Base-by-base conservation (phyloP, 179 eudicot genomes). In the Spergularia azorica region DNA sequence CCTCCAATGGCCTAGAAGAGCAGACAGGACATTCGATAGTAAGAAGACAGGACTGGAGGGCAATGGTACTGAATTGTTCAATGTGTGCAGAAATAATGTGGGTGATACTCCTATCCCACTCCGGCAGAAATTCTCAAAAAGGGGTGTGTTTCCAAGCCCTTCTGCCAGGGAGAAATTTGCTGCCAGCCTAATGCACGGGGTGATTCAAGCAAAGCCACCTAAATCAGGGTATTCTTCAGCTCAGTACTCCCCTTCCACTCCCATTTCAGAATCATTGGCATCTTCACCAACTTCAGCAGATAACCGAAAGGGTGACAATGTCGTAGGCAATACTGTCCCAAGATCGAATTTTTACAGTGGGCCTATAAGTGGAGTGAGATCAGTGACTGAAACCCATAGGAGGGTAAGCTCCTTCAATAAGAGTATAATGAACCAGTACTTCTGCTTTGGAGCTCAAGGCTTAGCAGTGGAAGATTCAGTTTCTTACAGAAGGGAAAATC, bases 391-490 rank as follows among this genome's bases (percentile, higher is more conserved):
- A 41, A 86, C 68, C 66, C 82, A 78, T 26, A 72, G 79, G 43
- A 81, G 85, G 73, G 75, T 21, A 4, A 79, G 86, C 36, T 86
- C 94, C 0, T 84, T 87, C 21, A 89, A 86, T 64, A 84, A 86
- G 85, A 85, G 83, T 74, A 61, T 83, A 82, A 88, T 94, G 94
- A 92, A 92, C 69, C 91, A 84, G 32, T 92, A 88, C 73, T 84
- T 94, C 75, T 94, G 98, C 79, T 92, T 89, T 73, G 98, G 98
- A 17, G 92, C 97, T 58, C 94, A 94, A 79, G 92, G 90, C 72
- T 72, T 94, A 57, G 86, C 86, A 38, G 85, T 83, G 12, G 91
- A 92, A 32, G 87, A 86, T 46, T 76, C 91, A 0, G 61, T 77
- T 74, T 60, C 79, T 14, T 61, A 64, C 59, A 67, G 67, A 38